These are phyloP conservation scores for Lumnitzera racemosa DNA, from an alignment of 345 rosid genomes.

Conservation along the genomic window DNA sequence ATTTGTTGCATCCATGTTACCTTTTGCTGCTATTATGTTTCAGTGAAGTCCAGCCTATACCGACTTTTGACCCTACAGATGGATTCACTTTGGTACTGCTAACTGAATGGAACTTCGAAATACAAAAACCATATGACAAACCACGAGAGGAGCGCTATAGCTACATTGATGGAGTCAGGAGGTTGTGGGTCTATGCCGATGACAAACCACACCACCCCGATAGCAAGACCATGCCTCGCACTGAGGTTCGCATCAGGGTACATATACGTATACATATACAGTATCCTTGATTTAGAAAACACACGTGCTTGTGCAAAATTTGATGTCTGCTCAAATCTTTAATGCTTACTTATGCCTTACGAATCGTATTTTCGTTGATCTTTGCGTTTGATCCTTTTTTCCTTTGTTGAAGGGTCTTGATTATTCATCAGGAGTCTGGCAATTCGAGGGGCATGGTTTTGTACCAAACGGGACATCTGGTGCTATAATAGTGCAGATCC, in stretches of 20 bases:
- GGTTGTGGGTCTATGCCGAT: constrained; percentile 29
- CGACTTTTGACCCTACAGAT: constrained; percentile 17
- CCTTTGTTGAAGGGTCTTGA: constrained; percentile 20
- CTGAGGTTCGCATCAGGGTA: constrained; percentile 28
- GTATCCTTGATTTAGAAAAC: too few relatives aligned
- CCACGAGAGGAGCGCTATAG: constrained; percentile 24
- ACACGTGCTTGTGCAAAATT: too few relatives aligned
- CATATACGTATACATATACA: too few relatives aligned
- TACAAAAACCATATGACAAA: constrained; percentile 28
- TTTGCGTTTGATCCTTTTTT: background rate
- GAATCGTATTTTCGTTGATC: too few relatives aligned
- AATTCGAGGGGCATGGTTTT: constrained; percentile 32
- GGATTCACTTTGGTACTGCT: constrained; percentile 21
- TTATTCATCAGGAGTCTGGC: constrained; percentile 35
- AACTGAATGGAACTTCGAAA: constrained; percentile 15
- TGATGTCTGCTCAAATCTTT: too few relatives aligned
- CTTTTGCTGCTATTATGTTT: background rate
- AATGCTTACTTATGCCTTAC: too few relatives aligned
- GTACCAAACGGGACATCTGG: constrained; percentile 41
- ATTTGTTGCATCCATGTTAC: background rate
- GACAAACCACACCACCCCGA: constrained; percentile 31
- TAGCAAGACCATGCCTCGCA: constrained; percentile 32
- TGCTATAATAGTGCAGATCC: constrained; percentile 24
- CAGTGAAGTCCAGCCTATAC: too few relatives aligned
- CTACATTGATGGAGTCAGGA: constrained; percentile 17